Evolutionary conservation across 768 basidiomycete genomes (phyloP).

Genomic region (Tylopilus vinaceipallidus): DNA sequence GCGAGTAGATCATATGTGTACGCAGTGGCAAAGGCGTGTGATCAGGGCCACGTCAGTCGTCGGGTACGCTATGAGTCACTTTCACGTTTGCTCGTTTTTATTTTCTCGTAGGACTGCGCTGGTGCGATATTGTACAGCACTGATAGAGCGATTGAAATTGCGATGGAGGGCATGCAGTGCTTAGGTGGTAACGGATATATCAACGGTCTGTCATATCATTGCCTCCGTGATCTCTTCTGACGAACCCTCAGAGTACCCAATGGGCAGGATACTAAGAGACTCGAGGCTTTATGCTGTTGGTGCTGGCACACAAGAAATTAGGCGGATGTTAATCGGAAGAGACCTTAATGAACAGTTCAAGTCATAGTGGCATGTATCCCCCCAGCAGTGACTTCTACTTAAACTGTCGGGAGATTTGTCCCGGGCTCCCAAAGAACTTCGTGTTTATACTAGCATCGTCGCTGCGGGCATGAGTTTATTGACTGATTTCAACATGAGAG

Average conservation of each 20-base stretch:
- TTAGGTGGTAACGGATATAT: conserved; percentile 96
- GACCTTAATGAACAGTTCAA: conserved; percentile 80
- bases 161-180: conserved; percentile 90
- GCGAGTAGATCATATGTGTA: conserved; percentile 91
- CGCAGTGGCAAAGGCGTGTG: conserved; percentile 88
- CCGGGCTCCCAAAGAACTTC: too few species aligned
- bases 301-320: conserved; percentile 95
- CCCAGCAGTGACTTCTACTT: background rate
- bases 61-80: conserved; percentile 46
- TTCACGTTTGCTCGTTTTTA: conserved; percentile 1
- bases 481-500: background rate
- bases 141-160: conserved; percentile 88
- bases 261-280: conserved; percentile 85
- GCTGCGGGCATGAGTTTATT: too few species aligned
- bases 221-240: background rate
- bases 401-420: background rate
- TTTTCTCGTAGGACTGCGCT: conserved; percentile 72
- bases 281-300: conserved; percentile 89
- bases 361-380: conserved; percentile 13
- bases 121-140: conserved; percentile 93
- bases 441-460: too few species aligned
- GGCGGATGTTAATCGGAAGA: conserved; percentile 90
- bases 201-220: conserved; percentile 54
- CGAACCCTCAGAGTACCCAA: conserved; percentile 71
- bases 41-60: conserved; percentile 73